phyloP scores from a whole-genome alignment of 306 rosid species.

The Parietaria judaica region DNA sequence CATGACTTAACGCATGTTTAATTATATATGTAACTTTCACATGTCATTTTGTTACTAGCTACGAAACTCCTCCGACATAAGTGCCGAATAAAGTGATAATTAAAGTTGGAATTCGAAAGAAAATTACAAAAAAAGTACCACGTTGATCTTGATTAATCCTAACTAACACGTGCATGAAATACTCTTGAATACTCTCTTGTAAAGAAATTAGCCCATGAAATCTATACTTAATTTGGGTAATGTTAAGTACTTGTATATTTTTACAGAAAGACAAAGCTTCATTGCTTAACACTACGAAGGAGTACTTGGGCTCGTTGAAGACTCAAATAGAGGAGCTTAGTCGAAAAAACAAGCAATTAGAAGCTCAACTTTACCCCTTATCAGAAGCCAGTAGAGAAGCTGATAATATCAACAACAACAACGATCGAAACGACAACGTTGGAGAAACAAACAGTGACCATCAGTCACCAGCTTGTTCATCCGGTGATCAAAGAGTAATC shows the following conservation, averaged over 20 bases:
- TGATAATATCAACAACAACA: slow-evolving; percentile 3
- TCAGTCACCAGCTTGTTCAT: slow-evolving; percentile 3
- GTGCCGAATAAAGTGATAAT: no score
- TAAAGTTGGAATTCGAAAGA: no score
- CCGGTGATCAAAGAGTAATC: slow-evolving; percentile 21
- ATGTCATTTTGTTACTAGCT: no score
- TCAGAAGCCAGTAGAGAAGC: slow-evolving; percentile 15
- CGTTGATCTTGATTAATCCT: no score
- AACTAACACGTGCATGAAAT: no score
- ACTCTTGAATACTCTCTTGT: no score
- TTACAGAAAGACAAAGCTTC: slow-evolving; percentile 80
- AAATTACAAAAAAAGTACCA: no score
- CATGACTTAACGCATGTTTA: no score
- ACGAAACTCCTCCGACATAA: no score
- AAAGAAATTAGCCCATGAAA: no score
- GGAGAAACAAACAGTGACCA: background rate
- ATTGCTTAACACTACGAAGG: slow-evolving; percentile 58
- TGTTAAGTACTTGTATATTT: background rate
- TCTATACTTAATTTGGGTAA: background rate
- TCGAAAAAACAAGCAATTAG: slow-evolving; percentile 39
- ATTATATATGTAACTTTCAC: no score
- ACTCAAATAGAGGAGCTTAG: slow-evolving; percentile 48
- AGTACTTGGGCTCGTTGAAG: slow-evolving; percentile 41
- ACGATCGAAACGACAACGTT: background rate
- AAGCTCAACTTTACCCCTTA: slow-evolving; percentile 19